Base-by-base conservation (phyloP, 2,329 filamentous ascomycete species). In the Dactylellina cionopaga region DNA sequence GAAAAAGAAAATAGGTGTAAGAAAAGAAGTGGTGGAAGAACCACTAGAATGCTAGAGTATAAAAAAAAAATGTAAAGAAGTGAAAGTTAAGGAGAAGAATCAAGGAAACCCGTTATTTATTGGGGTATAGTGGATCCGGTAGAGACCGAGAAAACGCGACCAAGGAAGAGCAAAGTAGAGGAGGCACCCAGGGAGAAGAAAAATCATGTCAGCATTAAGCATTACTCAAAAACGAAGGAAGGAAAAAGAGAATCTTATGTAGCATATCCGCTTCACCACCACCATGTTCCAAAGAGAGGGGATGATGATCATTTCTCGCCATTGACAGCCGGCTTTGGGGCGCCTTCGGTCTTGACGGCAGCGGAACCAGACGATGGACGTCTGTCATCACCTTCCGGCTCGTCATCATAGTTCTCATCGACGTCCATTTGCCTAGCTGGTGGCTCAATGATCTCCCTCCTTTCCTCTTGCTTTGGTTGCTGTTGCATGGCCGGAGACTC, bases 351-450 rank as follows among this genome's bases (percentile, higher is more conserved):
- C 41, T 71, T 71, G 29, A 63, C 35, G 27, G 54, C 27, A 27
- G 51, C 46, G 2, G 70, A 65, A 17, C 37, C 74, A 24, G 63
- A 62, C 13, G 77, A 80, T 87, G 88, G 39, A 24, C 68, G 59
- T 95, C 90, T 70, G 97, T 94, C 75, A 96, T 93, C 3, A 88
- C 92, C 65, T 13, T 72, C 68, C 9, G 68, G 68, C 39, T 93
- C 94, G 78, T 98, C 94, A 79, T 98, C 94, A 78, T 99, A 98
- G 79, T 98, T 91, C 80, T 99, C 95, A 76, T 99, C 93, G 17
- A 98, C 91, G 5, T 98, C 94, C 88, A 99, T 96, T 81, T 96
- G 96, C 19, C 95, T 86, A 17, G 92, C 92, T 31, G 95, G 92
- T 58, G 88, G 83, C 80, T 90, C 88, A 7, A 76, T 74, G 62